Percentiles rank a stretch among this genome's conserved stretches.
Evolutionary conservation across 345 rosid genomes (phyloP).

Genomic region (Conringia planisiliqua): DNA sequence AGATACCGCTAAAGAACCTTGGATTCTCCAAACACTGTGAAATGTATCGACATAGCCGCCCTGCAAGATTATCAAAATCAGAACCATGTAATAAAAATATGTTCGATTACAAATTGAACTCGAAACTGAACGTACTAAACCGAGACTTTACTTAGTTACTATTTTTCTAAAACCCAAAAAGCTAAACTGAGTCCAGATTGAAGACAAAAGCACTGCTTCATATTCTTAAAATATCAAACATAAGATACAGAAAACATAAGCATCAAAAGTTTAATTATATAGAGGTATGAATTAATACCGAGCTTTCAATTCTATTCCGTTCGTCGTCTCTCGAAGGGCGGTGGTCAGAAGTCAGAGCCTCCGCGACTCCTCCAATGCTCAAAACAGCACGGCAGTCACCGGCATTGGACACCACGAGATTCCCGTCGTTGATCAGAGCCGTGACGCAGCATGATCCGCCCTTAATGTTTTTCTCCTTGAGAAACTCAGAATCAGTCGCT

Average conservation of each 20-base stretch:
- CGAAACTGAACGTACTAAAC: neutral
- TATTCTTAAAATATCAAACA: neutral
- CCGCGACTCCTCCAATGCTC: slow-evolving; percentile 63
- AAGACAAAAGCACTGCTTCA: neutral
- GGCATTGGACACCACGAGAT: slow-evolving; percentile 64
- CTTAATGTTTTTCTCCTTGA: slow-evolving; percentile 41
- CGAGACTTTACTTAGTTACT: neutral
- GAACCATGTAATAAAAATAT: neutral
- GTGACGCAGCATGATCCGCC: slow-evolving; percentile 96
- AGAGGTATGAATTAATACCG: slow-evolving; percentile 37
- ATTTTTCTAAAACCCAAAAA: neutral
- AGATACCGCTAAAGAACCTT: slow-evolving; percentile 74
- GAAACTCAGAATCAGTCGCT: slow-evolving; percentile 65
- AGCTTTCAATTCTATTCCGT: slow-evolving; percentile 52
- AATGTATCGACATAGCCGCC: slow-evolving; percentile 78
- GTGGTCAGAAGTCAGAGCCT: slow-evolving; percentile 82
- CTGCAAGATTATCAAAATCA: slow-evolving; percentile 32
- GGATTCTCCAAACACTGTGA: slow-evolving; percentile 70
- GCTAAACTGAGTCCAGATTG: neutral
- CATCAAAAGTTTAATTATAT: neutral
- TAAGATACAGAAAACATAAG: neutral
- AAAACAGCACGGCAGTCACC: slow-evolving; percentile 96
- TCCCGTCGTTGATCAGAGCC: slow-evolving; percentile 58
- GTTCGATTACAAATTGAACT: neutral
- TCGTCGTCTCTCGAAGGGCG: slow-evolving; percentile 78